A percentile compares a stretch with the other conserved stretches of the same genome.
These are phyloP conservation scores for Mycena venus DNA, from an alignment of 768 basidiomycete genomes.

Conservation along the genomic window DNA sequence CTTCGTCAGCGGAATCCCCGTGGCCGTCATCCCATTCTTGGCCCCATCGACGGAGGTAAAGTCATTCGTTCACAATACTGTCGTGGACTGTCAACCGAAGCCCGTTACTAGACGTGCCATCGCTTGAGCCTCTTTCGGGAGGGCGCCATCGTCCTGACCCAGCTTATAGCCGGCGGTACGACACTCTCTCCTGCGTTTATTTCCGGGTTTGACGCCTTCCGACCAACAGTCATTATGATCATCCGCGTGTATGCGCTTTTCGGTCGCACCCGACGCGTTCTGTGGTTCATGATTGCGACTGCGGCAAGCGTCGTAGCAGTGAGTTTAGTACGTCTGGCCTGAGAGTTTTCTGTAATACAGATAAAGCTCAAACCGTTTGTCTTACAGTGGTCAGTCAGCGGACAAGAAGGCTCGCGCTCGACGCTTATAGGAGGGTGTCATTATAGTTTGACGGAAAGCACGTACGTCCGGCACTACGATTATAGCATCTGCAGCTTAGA, in stretches of 20 bases:
- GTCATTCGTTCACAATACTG: not conserved
- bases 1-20: slow-evolving; percentile 14
- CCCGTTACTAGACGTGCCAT: not conserved
- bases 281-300: not conserved
- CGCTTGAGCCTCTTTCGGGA: slow-evolving; percentile 16
- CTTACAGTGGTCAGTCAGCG: not conserved
- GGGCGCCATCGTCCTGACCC: slow-evolving; percentile 1
- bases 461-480: not conserved
- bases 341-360: not conserved
- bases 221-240: slow-evolving; percentile 14
- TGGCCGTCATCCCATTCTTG: slow-evolving; percentile 8
- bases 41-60: not conserved
- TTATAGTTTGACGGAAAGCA: not conserved
- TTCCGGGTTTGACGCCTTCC: not conserved
- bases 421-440: slow-evolving; percentile 17
- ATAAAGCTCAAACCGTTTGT: not conserved
- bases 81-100: not conserved
- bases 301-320: not conserved
- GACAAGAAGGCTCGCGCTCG: not conserved
- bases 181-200: not conserved
- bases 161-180: not conserved
- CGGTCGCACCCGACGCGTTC: slow-evolving; percentile 6
- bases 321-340: not conserved
- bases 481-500: no score
- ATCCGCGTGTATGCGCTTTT: slow-evolving; percentile 27